phyloP scores from a whole-genome alignment of 1,284 basidiomycete genomes.

The Cronartium ribicola region DNA sequence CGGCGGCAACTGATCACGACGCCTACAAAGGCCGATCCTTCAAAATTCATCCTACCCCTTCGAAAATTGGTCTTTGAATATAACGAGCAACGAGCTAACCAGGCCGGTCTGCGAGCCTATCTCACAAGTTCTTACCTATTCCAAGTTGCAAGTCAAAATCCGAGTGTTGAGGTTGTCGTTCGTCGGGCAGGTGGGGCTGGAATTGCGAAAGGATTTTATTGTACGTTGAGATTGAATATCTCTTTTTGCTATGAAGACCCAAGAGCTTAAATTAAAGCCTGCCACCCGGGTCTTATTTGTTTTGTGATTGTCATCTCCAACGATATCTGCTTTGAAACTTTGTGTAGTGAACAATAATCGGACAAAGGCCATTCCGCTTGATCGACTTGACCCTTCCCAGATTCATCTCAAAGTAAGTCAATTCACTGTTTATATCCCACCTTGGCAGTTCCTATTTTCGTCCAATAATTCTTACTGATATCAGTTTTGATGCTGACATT shows the following conservation, averaged over 20 bases:
- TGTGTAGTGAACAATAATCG: conserved; percentile 37
- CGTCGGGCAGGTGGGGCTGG: conserved; percentile 25
- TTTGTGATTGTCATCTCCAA: neutral
- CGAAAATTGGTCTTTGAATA: conserved; percentile 35
- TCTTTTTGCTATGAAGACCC: neutral
- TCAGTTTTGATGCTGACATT: neutral
- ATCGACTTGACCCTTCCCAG: conserved; percentile 19
- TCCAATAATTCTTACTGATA: neutral
- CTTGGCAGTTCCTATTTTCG: neutral
- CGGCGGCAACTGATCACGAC: conserved; percentile 29
- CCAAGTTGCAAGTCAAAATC: conserved; percentile 16
- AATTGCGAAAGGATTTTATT: conserved; percentile 39
- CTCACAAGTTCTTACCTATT: conserved; percentile 16
- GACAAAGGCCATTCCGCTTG: conserved; percentile 34
- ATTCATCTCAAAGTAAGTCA: neutral
- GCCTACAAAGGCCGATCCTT: conserved; percentile 27
- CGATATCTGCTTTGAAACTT: neutral
- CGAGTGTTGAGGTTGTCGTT: conserved; percentile 33
- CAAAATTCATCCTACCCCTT: conserved; percentile 32
- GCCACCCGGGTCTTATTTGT: neutral
- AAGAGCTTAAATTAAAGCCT: too few relatives aligned
- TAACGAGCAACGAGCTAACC: conserved; percentile 35
- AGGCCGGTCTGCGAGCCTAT: conserved; percentile 25
- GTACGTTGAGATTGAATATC: conserved; percentile 18
- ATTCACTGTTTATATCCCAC: neutral